phyloP scores from a whole-genome alignment of 768 basidiomycete species.

The Suillus occidentalis region DNA sequence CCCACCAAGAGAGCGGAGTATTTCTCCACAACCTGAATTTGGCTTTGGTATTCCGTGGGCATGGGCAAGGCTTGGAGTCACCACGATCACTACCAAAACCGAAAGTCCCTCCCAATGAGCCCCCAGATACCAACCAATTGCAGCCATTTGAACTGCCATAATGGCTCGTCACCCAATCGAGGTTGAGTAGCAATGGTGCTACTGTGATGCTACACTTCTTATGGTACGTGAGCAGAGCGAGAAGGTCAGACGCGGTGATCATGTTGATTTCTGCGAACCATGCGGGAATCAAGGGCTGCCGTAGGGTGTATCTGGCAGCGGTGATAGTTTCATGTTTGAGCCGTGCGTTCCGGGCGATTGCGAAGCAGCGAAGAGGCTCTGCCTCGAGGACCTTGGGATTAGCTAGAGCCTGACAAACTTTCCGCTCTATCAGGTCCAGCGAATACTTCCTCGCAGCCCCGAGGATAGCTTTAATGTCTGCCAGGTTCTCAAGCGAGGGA shows the following conservation, averaged over 20 bases:
- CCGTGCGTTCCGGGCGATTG: slow-evolving; percentile 25
- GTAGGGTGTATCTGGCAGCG: slow-evolving; percentile 26
- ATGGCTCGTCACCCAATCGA: slow-evolving; percentile 3
- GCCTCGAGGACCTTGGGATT: slow-evolving; percentile 11
- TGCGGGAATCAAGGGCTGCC: slow-evolving; percentile 18
- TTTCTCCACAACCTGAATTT: not conserved
- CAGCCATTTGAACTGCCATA: not conserved
- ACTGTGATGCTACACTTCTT: slow-evolving; percentile 4
- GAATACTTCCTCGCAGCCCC: slow-evolving; percentile 43
- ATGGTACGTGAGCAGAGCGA: slow-evolving; percentile 17
- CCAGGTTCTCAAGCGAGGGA: not conserved
- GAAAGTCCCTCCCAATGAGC: too few relatives aligned
- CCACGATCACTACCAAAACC: too few relatives aligned
- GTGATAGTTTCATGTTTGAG: slow-evolving; percentile 19
- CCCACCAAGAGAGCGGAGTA: slow-evolving; percentile 7
- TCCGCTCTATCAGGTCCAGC: slow-evolving; percentile 34
- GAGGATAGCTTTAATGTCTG: slow-evolving; percentile 16
- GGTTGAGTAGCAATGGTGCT: not conserved
- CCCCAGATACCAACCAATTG: not conserved
- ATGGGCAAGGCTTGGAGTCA: too few relatives aligned
- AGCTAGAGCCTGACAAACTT: slow-evolving; percentile 17
- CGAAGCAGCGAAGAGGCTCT: slow-evolving; percentile 26
- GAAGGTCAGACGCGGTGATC: slow-evolving; percentile 20
- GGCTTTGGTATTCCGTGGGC: not conserved
- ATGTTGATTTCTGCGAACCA: slow-evolving; percentile 20